These are phyloP conservation scores for Entrophospora sp. DNA, from an alignment of 192 early-diverging fungal genomes.

Conservation along the genomic window DNA sequence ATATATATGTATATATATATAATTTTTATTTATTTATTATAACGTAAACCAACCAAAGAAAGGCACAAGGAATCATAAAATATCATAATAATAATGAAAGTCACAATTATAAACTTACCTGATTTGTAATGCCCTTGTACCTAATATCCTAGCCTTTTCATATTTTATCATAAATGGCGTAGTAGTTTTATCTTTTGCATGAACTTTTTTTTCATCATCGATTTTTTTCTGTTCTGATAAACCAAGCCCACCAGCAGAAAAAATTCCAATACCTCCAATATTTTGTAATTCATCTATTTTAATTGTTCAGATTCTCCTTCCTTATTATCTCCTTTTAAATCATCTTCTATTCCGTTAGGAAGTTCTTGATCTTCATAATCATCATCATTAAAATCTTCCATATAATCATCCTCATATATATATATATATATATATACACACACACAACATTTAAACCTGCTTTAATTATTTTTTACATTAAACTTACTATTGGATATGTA, in stretches of 20 bases:
- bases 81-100: not conserved
- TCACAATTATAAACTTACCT: constrained; percentile 35
- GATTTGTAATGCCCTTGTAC: constrained; percentile 92
- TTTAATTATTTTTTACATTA: too few relatives aligned
- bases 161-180: constrained; percentile 99
- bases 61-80: not conserved
- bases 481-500: too few relatives aligned
- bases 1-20: not conserved
- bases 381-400: too few relatives aligned
- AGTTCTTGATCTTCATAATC: too few relatives aligned
- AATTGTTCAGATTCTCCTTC: too few relatives aligned
- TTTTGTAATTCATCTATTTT: too few relatives aligned
- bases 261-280: constrained; percentile 1
- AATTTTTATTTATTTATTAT: too few relatives aligned
- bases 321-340: not conserved
- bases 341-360: constrained; percentile 2
- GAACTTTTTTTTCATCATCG: constrained; percentile 2
- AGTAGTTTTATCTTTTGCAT: constrained; percentile 76
- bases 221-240: constrained; percentile 11
- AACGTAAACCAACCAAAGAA: too few relatives aligned
- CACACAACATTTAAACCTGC: too few relatives aligned
- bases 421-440: too few relatives aligned
- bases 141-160: constrained; percentile 82
- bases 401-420: too few relatives aligned
- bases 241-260: constrained; percentile 3